A percentile compares a stretch with the other conserved stretches of the same genome.
phyloP scores from a whole-genome alignment of 2,329 filamentous ascomycete genomes.

The Pseudogymnoascus pannorum region DNA sequence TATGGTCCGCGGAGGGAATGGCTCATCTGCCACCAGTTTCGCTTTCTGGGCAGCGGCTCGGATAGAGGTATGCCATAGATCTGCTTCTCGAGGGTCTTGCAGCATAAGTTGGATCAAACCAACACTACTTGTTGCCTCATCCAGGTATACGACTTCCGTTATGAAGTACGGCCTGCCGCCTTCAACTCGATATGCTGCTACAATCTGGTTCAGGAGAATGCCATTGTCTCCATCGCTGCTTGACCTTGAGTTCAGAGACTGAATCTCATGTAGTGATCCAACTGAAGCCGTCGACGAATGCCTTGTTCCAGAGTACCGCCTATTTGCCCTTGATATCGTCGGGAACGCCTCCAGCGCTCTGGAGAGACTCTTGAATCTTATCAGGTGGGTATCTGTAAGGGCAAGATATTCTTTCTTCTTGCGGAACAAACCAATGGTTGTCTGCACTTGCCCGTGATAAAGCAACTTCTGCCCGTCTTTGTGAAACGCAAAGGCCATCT shows the following conservation, averaged over 20 bases:
- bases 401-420: slow-evolving; percentile 69
- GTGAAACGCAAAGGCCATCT: not conserved
- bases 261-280: slow-evolving; percentile 54
- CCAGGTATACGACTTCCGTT: slow-evolving; percentile 60
- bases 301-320: slow-evolving; percentile 38
- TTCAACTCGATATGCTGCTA: slow-evolving; percentile 60
- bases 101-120: slow-evolving; percentile 59
- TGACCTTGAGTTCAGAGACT: slow-evolving; percentile 40
- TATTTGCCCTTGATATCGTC: slow-evolving; percentile 32
- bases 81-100: slow-evolving; percentile 55
- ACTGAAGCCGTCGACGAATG: slow-evolving; percentile 52
- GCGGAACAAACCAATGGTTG: slow-evolving; percentile 60
- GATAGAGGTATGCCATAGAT: slow-evolving; percentile 57
- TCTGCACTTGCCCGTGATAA: slow-evolving; percentile 60
- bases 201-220: slow-evolving; percentile 57
- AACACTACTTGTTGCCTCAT: slow-evolving; percentile 55
- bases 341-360: slow-evolving; percentile 60
- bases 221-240: slow-evolving; percentile 46
- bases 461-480: slow-evolving; percentile 1
- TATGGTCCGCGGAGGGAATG: slow-evolving; percentile 51
- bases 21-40: slow-evolving; percentile 42
- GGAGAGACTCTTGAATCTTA: slow-evolving; percentile 60
- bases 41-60: slow-evolving; percentile 51
- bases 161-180: slow-evolving; percentile 60
- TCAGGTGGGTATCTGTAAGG: slow-evolving; percentile 59